Base-by-base conservation (phyloP, 306 rosid species). In the Inga oerstediana region DNA sequence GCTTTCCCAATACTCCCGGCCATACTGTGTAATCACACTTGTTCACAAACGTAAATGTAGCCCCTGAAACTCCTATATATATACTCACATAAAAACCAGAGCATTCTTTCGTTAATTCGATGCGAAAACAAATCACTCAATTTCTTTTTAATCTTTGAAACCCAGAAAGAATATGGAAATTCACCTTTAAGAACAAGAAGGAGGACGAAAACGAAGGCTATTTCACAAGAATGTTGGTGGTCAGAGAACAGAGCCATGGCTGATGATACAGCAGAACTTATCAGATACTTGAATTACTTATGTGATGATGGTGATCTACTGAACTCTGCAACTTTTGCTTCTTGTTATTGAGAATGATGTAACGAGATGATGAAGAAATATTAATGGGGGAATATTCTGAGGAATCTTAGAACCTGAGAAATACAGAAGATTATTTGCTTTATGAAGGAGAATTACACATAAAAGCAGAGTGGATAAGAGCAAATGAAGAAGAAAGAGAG, bases 1-100 rank as follows among this genome's bases (percentile, higher is more conserved):
- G 89, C 41, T 85, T 93, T 34, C 99, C 98, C 1, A 96, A 85
- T 75, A 92, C 80, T 16, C 99, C 99, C 0, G 99, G 99, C 99
- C 99, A 96, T 34, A 93, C 92, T 4, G 94, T 90, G 89, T 58
- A 87, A 2, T 93, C 98, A 10, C 99, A 96, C 84, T 88, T 96
- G 87, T 96, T 96, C 44, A 89, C 84, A 54, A 93, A 89, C 10
- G 94, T 93, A 78, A 96, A 96, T 88, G 98, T 89, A 68, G 97
- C 86, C 3, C 87, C 92, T 5, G 91, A 56, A 67, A 86, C 88
- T 65, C 89, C 94, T 90, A 88, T 64, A 49, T 66, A 14, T 27
- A 68, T 4, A 22, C 12, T 19, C 24, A 43, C 54, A 32, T 12
- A 1, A 10, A 48, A 74, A 74, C 70, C 79, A 89, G 62, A 84